Conservation (phyloP, 75 land plant species). For the Picea sitchensis region DNA sequence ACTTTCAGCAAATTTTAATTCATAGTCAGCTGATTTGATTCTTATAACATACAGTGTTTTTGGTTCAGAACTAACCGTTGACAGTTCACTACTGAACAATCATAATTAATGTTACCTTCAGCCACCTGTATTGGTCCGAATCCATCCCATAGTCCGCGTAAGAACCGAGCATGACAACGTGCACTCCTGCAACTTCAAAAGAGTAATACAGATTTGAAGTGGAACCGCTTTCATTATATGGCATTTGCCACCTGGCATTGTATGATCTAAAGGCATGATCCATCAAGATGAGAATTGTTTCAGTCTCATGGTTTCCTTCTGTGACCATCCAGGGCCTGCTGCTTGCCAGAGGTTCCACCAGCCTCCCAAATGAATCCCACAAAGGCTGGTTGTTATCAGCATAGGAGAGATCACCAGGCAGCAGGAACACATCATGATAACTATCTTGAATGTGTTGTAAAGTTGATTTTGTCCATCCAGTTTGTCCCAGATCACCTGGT, state of each 20-base stretch:
- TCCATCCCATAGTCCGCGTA: constrained; percentile 23
- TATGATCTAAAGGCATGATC: constrained; percentile 42
- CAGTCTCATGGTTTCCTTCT: constrained; percentile 59
- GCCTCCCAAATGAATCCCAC: constrained; percentile 50
- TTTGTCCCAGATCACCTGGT: constrained; percentile 37
- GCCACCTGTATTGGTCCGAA: constrained; percentile 53
- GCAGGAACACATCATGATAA: constrained; percentile 34
- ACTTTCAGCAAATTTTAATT: too few species aligned
- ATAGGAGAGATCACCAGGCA: constrained; percentile 55
- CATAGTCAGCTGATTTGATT: too few species aligned
- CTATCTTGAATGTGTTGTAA: constrained; percentile 29
- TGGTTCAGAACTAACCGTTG: too few species aligned
- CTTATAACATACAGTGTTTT: too few species aligned
- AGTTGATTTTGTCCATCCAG: constrained; percentile 40
- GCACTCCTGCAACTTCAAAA: constrained; percentile 52
- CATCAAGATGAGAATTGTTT: constrained; percentile 45
- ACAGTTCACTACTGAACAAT: too few species aligned
- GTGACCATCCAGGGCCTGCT: constrained; percentile 59
- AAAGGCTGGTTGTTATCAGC: constrained; percentile 42
- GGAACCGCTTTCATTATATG: constrained; percentile 46
- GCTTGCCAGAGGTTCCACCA: constrained; percentile 46
- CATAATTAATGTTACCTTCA: constrained; percentile 23
- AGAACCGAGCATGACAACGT: constrained; percentile 56
- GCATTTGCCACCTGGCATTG: constrained; percentile 58
- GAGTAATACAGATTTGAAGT: constrained; percentile 56